Percentiles rank a stretch among this genome's conserved stretches.
Conservation (phyloP, 305 asterid genomes). For the Rubia peregrina region DNA sequence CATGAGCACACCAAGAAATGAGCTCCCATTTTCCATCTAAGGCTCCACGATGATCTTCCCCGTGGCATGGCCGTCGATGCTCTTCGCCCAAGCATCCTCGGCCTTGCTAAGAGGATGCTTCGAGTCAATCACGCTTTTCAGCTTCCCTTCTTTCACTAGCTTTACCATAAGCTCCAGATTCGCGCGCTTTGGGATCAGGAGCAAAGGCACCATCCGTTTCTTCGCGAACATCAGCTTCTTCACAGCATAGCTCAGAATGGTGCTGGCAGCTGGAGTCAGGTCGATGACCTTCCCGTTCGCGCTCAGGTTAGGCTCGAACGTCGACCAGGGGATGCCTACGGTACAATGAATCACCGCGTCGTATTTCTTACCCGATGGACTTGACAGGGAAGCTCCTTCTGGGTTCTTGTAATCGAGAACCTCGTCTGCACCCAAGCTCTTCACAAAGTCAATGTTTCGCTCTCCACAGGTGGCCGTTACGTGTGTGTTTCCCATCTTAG, state of each 20-base stretch:
- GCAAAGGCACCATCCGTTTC: slow-evolving; percentile 38
- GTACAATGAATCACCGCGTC: slow-evolving; percentile 44
- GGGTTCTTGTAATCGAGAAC: slow-evolving; percentile 47
- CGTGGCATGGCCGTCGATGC: slow-evolving; percentile 75
- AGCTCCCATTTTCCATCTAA: background rate
- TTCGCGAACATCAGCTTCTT: slow-evolving; percentile 36
- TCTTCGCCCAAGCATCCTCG: slow-evolving; percentile 74
- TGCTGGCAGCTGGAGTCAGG: slow-evolving; percentile 29
- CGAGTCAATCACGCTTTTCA: slow-evolving; percentile 53
- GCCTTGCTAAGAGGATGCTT: slow-evolving; percentile 54
- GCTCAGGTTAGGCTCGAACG: slow-evolving; percentile 38
- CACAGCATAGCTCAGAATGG: slow-evolving; percentile 28
- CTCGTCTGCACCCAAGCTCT: slow-evolving; percentile 48
- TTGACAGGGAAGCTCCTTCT: slow-evolving; percentile 39
- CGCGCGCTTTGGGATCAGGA: slow-evolving; percentile 28
- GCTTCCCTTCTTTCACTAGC: slow-evolving; percentile 61
- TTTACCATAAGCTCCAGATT: slow-evolving; percentile 36
- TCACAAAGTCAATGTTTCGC: slow-evolving; percentile 38
- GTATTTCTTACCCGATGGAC: slow-evolving; percentile 45
- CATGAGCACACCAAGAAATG: background rate
- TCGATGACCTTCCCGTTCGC: slow-evolving; percentile 37
- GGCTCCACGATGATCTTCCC: slow-evolving; percentile 61
- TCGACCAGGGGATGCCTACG: slow-evolving; percentile 36
- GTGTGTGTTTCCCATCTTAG: slow-evolving; percentile 45
- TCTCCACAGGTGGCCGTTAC: slow-evolving; percentile 49